A percentile compares a stretch with the other conserved stretches of the same genome.
Conservation (phyloP, 2,329 filamentous ascomycete genomes). For the Apiospora aurea region DNA sequence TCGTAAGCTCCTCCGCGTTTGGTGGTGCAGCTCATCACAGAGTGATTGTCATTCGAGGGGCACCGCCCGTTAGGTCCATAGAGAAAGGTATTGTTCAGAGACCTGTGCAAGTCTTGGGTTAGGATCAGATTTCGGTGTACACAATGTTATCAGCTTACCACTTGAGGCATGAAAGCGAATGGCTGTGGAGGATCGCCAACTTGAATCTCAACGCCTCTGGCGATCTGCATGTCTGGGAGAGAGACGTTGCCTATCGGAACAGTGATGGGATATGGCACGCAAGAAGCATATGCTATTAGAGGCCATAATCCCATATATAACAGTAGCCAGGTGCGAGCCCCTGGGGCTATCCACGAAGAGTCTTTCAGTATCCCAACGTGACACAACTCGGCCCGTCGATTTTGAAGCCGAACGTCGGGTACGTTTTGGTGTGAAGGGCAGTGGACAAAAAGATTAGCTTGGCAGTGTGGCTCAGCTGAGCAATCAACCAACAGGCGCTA, state of each 20-base stretch:
- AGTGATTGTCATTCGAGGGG: not conserved
- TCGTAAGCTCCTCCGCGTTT: conserved; percentile 28
- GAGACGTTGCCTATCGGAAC: conserved; percentile 27
- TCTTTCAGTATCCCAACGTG: not conserved
- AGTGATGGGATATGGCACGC: conserved; percentile 25
- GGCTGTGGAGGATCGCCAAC: conserved; percentile 28
- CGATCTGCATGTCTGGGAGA: conserved; percentile 27
- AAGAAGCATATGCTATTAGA: not conserved
- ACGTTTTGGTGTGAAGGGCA: not conserved
- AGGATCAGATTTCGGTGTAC: conserved; percentile 10
- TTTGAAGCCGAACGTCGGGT: not conserved
- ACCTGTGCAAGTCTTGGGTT: not conserved
- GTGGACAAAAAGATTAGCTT: not conserved
- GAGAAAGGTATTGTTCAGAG: conserved; percentile 26
- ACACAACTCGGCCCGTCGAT: not conserved
- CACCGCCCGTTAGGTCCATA: conserved; percentile 27
- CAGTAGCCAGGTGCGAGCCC: conserved; percentile 20
- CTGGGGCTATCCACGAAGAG: not conserved
- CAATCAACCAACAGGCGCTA: not conserved
- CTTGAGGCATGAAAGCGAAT: conserved; percentile 29
- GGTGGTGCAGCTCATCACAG: conserved; percentile 24
- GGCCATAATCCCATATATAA: not conserved
- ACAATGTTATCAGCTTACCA: conserved; percentile 25
- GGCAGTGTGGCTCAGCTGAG: not conserved
- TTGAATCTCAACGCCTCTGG: conserved; percentile 28